These are phyloP conservation scores for Populus simonii DNA, from an alignment of 345 rosid genomes.

Conservation along the genomic window DNA sequence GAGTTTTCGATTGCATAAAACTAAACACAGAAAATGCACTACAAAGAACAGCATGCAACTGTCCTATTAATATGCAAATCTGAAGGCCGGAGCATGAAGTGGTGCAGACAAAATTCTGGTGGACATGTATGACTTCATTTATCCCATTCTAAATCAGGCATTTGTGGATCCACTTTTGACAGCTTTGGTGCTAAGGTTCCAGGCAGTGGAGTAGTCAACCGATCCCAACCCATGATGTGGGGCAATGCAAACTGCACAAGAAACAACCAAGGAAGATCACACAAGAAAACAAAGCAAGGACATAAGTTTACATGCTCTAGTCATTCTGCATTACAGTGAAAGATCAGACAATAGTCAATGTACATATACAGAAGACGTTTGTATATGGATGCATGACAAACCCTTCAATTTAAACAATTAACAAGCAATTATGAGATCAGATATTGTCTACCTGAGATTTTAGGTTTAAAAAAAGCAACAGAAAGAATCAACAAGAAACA, in stretches of 20 bases:
- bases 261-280: not conserved
- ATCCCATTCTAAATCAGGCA: conserved; percentile 67
- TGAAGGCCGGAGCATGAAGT: not conserved
- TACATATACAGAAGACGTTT: too few relatives aligned
- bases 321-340: not conserved
- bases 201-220: conserved; percentile 34
- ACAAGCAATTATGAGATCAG: too few relatives aligned
- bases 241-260: conserved; percentile 81
- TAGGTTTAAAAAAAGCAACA: too few relatives aligned
- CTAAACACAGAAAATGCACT: not conserved
- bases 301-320: not conserved
- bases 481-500: too few relatives aligned
- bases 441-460: too few relatives aligned
- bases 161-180: conserved; percentile 37
- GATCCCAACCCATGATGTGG: conserved; percentile 88
- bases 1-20: not conserved
- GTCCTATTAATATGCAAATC: not conserved
- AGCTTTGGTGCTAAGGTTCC: conserved; percentile 14
- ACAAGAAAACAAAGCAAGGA: not conserved
- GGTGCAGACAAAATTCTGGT: not conserved
- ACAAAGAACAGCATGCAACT: not conserved
- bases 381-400: too few relatives aligned
- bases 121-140: conserved; percentile 22
- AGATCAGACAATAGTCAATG: not conserved
- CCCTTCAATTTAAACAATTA: too few relatives aligned